Evolutionary conservation across 805 yeast species (phyloP), one percentile per base, ranked within the genome.

Genomic region (Lachancea kluyveri): DNA sequence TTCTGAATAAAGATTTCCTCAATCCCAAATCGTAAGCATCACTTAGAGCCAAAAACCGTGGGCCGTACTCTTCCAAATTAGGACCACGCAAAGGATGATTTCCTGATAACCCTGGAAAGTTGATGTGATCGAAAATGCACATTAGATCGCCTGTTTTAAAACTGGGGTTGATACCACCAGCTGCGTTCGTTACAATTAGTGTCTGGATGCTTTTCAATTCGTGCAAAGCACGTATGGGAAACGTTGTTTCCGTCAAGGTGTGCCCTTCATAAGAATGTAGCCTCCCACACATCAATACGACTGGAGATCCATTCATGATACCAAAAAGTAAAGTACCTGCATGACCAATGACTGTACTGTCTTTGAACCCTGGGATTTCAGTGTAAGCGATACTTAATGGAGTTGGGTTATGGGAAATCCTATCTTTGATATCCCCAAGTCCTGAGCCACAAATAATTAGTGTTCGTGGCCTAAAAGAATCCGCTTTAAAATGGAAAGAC

Each of bases 371-470:
- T 0, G 96, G 96, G 29, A 90, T 83, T 0, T 69, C 66, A 5
- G 54, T 44, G 52, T 86, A 90, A 1, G 78, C 62, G 17, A 90
- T 67, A 29, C 66, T 71, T 13, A 74, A 58, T 26, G 61, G 58
- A 19, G 65, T 59, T 4, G 64, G 54, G 4, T 62, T 52, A 13
- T 55, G 52, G 4, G 59, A 24, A 7, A 61, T 35, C n/a, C 60
- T 46, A 29, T 71, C 65, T 2, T 88, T 79, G 30, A 90, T 78
- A 1, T 94, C 94, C 8, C 95, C 94, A 11, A 90, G 66, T 1
- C 98, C 98, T 4, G 96, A 83, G 5, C 98, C 98, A 60, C 96
- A 88, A 32, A 90, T 83, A 42, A 90, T 80, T 36, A 87, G 71
- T 0, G 75, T 77, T 38, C 74, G 62, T 2, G 96, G 95, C 4